Evolutionary conservation across 192 early-diverging fungal species (phyloP).

Genomic region (Umbelopsis vinacea): DNA sequence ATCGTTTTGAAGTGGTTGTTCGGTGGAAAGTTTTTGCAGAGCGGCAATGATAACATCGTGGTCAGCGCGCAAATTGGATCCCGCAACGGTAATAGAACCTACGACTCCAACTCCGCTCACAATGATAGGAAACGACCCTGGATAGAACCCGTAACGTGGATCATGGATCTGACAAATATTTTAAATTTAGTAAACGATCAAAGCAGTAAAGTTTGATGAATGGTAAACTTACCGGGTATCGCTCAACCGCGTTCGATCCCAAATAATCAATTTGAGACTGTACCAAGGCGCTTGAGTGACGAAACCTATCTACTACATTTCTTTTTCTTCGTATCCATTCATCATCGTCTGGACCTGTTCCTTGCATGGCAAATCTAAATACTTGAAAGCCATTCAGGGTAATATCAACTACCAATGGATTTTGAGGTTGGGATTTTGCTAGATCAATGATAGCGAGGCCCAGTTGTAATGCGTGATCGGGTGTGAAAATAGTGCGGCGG

Average conservation of each 20-base stretch:
- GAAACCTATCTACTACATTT: conserved; percentile 3
- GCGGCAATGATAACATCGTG: conserved; percentile 14
- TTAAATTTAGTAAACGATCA: conserved; percentile 13
- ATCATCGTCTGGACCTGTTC: conserved; percentile 38
- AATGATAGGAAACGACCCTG: conserved; percentile 56
- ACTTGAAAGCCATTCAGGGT: conserved; percentile 47
- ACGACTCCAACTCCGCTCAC: conserved; percentile 56
- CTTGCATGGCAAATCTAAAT: conserved; percentile 60
- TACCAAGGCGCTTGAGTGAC: conserved; percentile 10
- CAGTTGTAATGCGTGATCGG: conserved; percentile 50
- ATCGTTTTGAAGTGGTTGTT: background rate
- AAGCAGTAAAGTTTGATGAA: conserved; percentile 30
- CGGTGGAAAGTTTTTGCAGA: background rate
- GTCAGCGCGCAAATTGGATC: conserved; percentile 24
- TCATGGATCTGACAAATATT: conserved; percentile 1
- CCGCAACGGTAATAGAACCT: conserved; percentile 56
- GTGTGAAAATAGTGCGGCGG: conserved; percentile 51
- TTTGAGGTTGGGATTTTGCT: conserved; percentile 33
- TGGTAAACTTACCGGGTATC: conserved; percentile 17
- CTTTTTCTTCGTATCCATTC: conserved; percentile 31
- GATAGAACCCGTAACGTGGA: conserved; percentile 50
- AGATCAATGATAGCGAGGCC: conserved; percentile 42
- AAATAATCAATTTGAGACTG: conserved; percentile 14
- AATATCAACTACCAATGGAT: conserved; percentile 47
- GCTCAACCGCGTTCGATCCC: background rate